Base-by-base conservation (phyloP, 2,329 filamentous ascomycete genomes). In the Colletotrichum coccodes region DNA sequence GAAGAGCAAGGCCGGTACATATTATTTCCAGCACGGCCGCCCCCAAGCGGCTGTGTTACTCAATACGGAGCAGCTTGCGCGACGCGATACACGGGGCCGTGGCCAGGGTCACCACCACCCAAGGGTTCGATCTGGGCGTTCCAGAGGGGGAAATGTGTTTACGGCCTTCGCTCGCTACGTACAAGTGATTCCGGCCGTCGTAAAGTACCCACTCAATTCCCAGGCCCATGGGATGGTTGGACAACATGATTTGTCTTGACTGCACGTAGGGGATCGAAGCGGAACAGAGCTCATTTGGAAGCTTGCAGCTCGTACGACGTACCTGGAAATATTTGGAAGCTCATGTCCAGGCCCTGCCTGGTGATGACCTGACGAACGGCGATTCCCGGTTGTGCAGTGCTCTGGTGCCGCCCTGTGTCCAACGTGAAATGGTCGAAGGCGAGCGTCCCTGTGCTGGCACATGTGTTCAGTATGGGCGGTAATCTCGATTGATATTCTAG, bases 51-150 rank as follows among this genome's bases (percentile, higher is more conserved):
- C 57, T 36, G 57, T 68, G 58, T 70, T 67, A 70, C 67, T 70
- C 56, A 68, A 70, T 70, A 53, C 49, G 67, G 64, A 70, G 64
- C 67, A 62, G 64, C 63, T 68, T 67, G 63, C 63, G 67, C 67
- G 46, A 68, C 57, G 47, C 64, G 57, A 70, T 63, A 63, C 64
- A 70, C 64, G 52, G 64, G 58, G 67, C 64, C 44, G 64, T 70
- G 67, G 44, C 64, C 60, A 60, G 66, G 66, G 56, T 46, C 28
- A 66, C 56, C 52, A 21, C 56, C 49, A 42, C 62, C 54, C 50
- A 56, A 66, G 52, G 62, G 56, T 65, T 62, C 61, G 61, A 66
- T 60, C 66, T 68, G 54, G 54, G 42, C 34, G 42, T 28, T 59
- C 38, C 62, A 60, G 40, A 49, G 47, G 26, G 49, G 46, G 28